Evolutionary conservation across 1,284 basidiomycete species (phyloP).

Genomic region (Ganoderma multipileum): DNA sequence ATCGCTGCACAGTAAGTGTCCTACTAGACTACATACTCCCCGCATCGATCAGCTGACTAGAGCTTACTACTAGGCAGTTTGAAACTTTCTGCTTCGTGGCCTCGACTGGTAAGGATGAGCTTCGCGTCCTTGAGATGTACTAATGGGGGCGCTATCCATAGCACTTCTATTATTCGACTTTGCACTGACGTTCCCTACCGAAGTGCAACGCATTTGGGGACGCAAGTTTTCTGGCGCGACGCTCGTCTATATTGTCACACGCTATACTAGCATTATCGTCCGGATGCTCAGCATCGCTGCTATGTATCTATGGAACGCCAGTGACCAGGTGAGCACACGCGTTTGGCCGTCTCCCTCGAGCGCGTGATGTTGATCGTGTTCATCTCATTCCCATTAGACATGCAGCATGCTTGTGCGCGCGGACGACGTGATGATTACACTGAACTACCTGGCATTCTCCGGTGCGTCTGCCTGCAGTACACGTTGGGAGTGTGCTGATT

Average conservation of each 20-base stretch:
- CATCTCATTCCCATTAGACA: neutral
- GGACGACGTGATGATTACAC: constrained; percentile 1
- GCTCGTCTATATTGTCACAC: constrained; percentile 18
- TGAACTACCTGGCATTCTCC: constrained; percentile 10
- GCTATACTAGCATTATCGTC: constrained; percentile 12
- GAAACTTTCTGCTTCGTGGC: neutral
- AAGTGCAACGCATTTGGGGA: constrained; percentile 19
- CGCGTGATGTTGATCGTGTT: neutral
- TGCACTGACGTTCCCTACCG: constrained; percentile 8
- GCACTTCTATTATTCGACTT: constrained; percentile 16
- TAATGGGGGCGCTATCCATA: neutral
- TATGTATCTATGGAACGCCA: neutral
- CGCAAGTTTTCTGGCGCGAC: constrained; percentile 15
- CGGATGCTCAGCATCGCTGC: constrained; percentile 6
- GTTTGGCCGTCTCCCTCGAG: neutral
- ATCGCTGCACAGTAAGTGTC: no score
- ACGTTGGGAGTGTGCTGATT: neutral
- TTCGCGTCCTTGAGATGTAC: neutral
- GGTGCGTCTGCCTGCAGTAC: neutral
- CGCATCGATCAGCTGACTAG: no score
- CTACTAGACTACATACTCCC: no score
- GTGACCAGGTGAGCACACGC: neutral
- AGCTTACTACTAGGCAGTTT: no score
- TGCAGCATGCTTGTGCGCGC: neutral
- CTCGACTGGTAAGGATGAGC: neutral